Base-by-base conservation (phyloP, 2,329 filamentous ascomycete species). In the Pestalotiopsis sp. region DNA sequence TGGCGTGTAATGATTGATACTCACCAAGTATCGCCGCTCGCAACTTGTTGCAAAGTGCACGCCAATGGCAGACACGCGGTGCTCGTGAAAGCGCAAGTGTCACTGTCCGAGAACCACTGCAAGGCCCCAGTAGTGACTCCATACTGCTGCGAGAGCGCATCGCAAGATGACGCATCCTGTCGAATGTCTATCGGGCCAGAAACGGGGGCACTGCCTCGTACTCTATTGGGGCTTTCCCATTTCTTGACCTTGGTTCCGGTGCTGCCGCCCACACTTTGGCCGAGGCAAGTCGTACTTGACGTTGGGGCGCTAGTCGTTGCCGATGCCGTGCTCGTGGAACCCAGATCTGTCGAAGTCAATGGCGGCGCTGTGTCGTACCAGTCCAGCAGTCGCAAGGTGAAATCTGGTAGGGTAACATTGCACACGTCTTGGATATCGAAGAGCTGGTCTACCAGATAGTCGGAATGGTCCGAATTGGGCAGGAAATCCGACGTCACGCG, bases 401-500 rank as follows among this genome's bases (percentile, higher is more conserved):
- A 48, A n/a, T 66, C 56, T 10, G 17, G 56, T 3, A 60, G 17
- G 7, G 30, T 60, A 4, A 20, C 52, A 14, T 52, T 24, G 38
- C 56, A 66, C 4, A 66, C 20, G n/a, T 66, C 65, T 22, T 44
- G 13, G 11, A 66, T 52, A 22, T 66, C 65, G 10, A 48, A 22
- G 14, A 66, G 40, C 39, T 66, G 56, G 38, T 52, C 35, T 5
- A 61, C 39, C 3, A 66, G 65, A 38, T 66, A 66, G 26, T 66
- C 65, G 10, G 65, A 66, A 38, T 66, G 38, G 26, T 66, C 65
- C 14, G 17, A 11, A 22, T 66, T 35, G n/a, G 56, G 14, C 14
- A 66, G 35, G 20, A 60, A 52, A 20, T 35, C 26, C 10, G 65
- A 66, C 10, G n/a, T 66, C n/a, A 66, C 57, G 38, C 65, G 65